Evolutionary conservation across 306 rosid genomes (phyloP), one percentile per base, ranked within the genome.

Genomic region (Dryas octopetala): DNA sequence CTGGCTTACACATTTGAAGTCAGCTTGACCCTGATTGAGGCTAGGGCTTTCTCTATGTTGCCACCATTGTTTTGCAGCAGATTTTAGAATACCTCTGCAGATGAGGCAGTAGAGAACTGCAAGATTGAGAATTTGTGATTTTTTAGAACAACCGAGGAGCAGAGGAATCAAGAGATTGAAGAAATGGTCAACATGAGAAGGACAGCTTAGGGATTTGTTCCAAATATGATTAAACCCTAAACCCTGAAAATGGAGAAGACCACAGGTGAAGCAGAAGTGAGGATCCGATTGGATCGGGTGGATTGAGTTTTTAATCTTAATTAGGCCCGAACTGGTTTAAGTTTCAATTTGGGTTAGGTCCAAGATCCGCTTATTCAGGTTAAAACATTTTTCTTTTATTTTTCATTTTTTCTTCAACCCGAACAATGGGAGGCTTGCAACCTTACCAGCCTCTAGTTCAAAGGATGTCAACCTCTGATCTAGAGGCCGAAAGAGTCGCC

Each of bases 41-140:
- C 73, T 50, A 90, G 84, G 57, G 82, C 73, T 76, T 80, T 81
- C 87, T 95, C 97, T 44, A 91, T 43, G 53, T 66, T 84, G 64
- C 76, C 84, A 44, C 80, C 79, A 66, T 57, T 77, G 53, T 59
- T 75, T 54, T 76, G 81, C 69, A 90, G 71, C 78, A 66, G 88
- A 59, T 26, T 72, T 76, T 63, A 84, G 79, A 91, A 79, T 74
- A 71, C 52, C 68, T 88, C 96, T 0, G 83, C 84, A 55, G 77
- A 46, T 58, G 90, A 68, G 71, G 87, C 60, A 32, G 76, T 46
- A 49, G 84, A 78, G 76, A 80, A 79, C n/a, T 63, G 78, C 32
- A 66, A 72, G 70, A 80, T 68, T 57, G 84, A 83, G 58, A 84
- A 71, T 32, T 72, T 76, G 67, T 76, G 53, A 73, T 16, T 68